Evolutionary conservation across 495 filamentous ascomycete species (phyloP).

Genomic region (Neurospora cerealis): DNA sequence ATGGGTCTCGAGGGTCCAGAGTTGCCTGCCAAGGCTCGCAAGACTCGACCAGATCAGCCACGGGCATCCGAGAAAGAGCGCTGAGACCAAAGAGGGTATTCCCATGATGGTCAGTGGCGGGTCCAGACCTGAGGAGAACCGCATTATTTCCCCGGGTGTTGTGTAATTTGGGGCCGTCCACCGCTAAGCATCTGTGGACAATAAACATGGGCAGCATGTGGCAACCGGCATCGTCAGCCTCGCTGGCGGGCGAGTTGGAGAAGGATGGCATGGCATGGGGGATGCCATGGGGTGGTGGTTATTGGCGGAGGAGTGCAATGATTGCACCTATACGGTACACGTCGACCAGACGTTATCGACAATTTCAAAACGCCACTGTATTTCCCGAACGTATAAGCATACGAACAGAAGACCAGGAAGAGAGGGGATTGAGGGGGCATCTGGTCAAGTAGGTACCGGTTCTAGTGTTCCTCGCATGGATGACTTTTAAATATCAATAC

Average conservation of each 20-base stretch:
- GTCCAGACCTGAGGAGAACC: not conserved
- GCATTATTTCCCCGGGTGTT: not conserved
- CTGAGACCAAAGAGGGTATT: not conserved
- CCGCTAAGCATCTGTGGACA: not conserved
- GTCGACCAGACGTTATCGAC: not conserved
- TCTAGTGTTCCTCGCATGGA: not conserved
- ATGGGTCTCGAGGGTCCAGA: not conserved
- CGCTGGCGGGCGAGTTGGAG: not conserved
- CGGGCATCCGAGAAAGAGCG: not conserved
- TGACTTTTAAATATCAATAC: not conserved
- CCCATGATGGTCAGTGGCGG: not conserved
- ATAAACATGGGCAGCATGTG: not conserved
- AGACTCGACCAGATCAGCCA: not conserved
- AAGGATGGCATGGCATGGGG: not conserved
- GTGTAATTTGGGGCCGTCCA: not conserved
- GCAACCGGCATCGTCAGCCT: not conserved
- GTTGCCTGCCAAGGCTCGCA: not conserved
- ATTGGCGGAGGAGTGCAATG: not conserved
- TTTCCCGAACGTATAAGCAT: not conserved
- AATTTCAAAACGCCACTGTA: not conserved
- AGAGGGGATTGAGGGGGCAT: not conserved
- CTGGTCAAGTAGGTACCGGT: not conserved
- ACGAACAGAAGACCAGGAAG: not conserved
- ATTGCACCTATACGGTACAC: not conserved
- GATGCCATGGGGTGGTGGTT: not conserved